phyloP scores from a whole-genome alignment of 768 basidiomycete species.

The Boletales sp. region DNA sequence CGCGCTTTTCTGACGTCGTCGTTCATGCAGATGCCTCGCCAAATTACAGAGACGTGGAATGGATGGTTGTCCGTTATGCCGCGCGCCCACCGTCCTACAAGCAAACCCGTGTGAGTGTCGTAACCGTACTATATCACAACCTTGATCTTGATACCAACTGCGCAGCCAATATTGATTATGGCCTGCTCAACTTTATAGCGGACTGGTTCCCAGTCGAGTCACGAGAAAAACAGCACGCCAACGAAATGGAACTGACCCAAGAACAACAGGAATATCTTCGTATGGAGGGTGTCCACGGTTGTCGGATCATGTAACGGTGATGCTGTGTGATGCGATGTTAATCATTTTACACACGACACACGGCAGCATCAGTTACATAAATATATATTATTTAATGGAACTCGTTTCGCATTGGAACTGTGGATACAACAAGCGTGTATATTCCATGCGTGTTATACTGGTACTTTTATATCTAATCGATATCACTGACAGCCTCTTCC shows the following conservation, averaged over 20 bases:
- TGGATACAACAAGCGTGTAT: no score
- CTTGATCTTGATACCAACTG: no score
- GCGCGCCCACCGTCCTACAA: constrained; percentile 68
- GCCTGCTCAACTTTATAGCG: constrained; percentile 79
- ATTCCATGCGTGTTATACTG: no score
- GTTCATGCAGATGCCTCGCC: constrained; percentile 55
- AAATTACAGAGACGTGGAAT: constrained; percentile 87
- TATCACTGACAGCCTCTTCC: constrained; percentile 45
- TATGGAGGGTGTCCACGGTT: constrained; percentile 33
- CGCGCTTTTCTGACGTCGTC: constrained; percentile 12
- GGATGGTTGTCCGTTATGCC: constrained; percentile 80
- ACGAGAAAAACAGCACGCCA: constrained; percentile 65
- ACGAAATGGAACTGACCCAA: constrained; percentile 67
- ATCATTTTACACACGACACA: background rate
- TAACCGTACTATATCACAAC: no score
- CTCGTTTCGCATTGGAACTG: no score
- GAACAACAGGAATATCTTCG: constrained; percentile 71
- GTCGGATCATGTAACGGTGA: constrained; percentile 39
- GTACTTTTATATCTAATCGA: constrained; percentile 3
- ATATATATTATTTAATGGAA: no score
- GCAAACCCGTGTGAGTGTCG: constrained; percentile 67
- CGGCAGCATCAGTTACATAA: no score
- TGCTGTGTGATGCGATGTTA: no score
- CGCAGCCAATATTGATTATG: constrained; percentile 76
- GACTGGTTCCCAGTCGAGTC: constrained; percentile 91